These are phyloP conservation scores for Leccinum sublutescens DNA, from an alignment of 768 basidiomycete genomes.

Conservation along the genomic window DNA sequence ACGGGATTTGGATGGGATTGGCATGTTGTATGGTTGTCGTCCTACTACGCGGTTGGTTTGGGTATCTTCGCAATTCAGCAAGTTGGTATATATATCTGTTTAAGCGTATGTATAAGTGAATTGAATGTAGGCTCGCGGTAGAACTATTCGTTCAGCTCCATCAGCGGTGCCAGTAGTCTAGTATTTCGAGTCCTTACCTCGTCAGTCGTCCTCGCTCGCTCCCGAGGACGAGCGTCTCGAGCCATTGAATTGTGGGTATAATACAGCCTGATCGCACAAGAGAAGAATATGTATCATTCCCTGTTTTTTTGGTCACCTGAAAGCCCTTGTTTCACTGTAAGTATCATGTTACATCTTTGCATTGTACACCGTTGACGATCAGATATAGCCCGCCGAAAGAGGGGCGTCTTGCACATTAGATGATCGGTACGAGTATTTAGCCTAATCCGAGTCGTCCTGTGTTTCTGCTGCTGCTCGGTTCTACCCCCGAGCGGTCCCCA, in stretches of 20 bases:
- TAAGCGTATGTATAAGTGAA: background rate
- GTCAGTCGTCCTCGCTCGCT: background rate
- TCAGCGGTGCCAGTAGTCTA: background rate
- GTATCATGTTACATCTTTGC: background rate
- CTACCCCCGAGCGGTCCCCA: background rate
- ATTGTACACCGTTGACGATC: background rate
- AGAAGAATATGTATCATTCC: background rate
- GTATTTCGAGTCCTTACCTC: background rate
- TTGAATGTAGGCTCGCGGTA: background rate
- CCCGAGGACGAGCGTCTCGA: background rate
- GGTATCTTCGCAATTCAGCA: background rate
- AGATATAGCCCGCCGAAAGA: background rate
- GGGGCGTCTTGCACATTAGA: background rate
- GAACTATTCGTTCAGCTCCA: background rate
- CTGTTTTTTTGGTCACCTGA: background rate
- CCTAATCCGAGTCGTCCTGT: background rate
- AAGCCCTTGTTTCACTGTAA: background rate
- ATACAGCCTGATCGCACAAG: background rate
- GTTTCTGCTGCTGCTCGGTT: background rate
- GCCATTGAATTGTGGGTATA: background rate
- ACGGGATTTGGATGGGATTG: background rate
- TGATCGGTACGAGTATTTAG: background rate
- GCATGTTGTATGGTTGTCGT: background rate
- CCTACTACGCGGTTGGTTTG: background rate
- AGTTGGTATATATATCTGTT: background rate